Evolutionary conservation across 306 rosid genomes (phyloP), one percentile per base, ranked within the genome.

Genomic region (Sechiopsis laciniata): DNA sequence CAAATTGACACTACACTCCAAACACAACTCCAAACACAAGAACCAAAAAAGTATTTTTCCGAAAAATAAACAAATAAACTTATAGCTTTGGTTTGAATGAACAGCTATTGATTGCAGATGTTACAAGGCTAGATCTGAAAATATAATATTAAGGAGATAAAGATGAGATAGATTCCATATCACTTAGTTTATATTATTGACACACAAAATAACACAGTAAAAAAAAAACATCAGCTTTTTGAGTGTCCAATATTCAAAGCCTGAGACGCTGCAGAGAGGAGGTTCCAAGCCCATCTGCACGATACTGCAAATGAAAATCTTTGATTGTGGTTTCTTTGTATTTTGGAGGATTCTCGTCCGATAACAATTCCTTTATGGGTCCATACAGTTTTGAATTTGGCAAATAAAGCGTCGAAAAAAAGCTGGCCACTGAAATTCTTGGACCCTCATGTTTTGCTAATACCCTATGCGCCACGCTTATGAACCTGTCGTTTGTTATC

Each of bases 361-460:
- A 81, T 56, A 83, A 21, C 58, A 88, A 54, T 60, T 88, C 87
- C 79, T 90, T 86, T n/a, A 86, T 82, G 14, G 89, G 96, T 71
- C 87, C 85, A 69, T 82, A 88, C 45, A 69, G 13, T 77, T 56
- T 86, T 0, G 64, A 22, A 9, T 61, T 72, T 11, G 45, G 60
- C 2, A 11, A 21, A 7, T 4, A 11, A 14, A 15, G 20, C 21
- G 71, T 61, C 10, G 62, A 17, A 29, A 78, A 75, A 20, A 76
- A 37, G n/a, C 75, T 1, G 0, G 78, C 55, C 0, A 81, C 62
- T 0, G 81, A 81, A 1, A 76, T 55, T 75, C 83, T 77, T n/a
- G 82, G 84, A 7, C 82, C 78, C n/a, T n/a, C 55, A 24, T 55
- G 20, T 16, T 61, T 74, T 9, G 82, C 77, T 37, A 74, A 1